Evolutionary conservation across 805 yeast species (phyloP), one percentile per base, ranked within the genome.

Genomic region (Tetrapisispora arboricola): DNA sequence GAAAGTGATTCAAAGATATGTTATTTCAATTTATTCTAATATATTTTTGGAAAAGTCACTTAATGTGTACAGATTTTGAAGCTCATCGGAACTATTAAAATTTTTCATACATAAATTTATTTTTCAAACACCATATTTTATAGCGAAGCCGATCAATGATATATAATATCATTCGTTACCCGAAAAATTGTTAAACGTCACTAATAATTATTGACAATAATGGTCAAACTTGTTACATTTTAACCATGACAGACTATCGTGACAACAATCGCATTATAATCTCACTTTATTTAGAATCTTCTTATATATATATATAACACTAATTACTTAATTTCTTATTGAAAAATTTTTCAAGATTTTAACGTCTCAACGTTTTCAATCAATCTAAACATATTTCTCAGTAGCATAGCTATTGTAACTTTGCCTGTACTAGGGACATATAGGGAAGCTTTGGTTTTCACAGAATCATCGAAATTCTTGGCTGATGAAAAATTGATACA

Each of bases 371-470:
- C 74, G 66, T 92, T 88, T 38, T 80, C 78, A 48, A 83, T 75
- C 49, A 92, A 68, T 50, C 98, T 75, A 44, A 92, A 64, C 63
- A 92, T 68, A 60, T 92, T 92, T 61, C 98, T 77, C 62, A 92
- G 66, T 32, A 92, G 66, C 96, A 92, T 92, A 44, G 95, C 76
- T 46, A 92, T 88, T 29, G 98, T 92, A 26, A 92, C 97, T 63
- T 92, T 92, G 15, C 98, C 98, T 24, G 87, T 85, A 56, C 86
- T 81, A 15, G 98, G 97, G 27, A 92, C 96, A 57, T 90, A 92
- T 33, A 92, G 67, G 1, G 95, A 80, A 6, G 98, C 97, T 50
- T 75, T 80, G 40, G 73, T 73, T 65, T 90, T 90, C 43, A 92
- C 84, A 42, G 75, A 80, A 19, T 83, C 90, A 47, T 73, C 70